Evolutionary conservation across 192 early-diverging fungal genomes (phyloP).

Genomic region (Coemansia sp.): DNA sequence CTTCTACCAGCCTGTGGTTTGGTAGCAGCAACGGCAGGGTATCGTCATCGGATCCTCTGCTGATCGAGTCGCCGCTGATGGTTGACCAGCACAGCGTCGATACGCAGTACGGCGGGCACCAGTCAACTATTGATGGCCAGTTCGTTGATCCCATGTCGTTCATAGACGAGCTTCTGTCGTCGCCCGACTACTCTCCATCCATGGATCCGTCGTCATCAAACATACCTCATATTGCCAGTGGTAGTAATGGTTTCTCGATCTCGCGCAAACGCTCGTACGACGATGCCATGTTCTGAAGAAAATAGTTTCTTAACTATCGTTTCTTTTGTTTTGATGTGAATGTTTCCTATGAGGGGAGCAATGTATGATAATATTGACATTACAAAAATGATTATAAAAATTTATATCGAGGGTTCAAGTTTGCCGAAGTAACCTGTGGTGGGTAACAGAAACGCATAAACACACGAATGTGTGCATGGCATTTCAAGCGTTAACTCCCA

Average conservation of each 20-base stretch:
- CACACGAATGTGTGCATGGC: too few species aligned
- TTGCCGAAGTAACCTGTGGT: too few species aligned
- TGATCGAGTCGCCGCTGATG: slow-evolving; percentile 38
- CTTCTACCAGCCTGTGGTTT: neutral
- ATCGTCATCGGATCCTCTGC: slow-evolving; percentile 19
- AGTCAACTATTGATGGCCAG: slow-evolving; percentile 18
- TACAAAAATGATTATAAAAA: too few species aligned
- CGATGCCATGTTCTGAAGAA: slow-evolving; percentile 32
- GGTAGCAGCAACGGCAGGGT: neutral
- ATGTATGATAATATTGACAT: slow-evolving; percentile 6
- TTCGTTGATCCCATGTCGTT: slow-evolving; percentile 47
- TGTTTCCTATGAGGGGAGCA: slow-evolving; percentile 1
- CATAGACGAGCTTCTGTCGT: slow-evolving; percentile 47
- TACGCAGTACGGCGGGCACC: slow-evolving; percentile 17
- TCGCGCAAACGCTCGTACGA: slow-evolving; percentile 50
- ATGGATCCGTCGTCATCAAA: neutral
- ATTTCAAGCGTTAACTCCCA: too few species aligned
- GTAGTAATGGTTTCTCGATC: neutral
- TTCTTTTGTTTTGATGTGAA: neutral
- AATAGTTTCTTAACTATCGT: slow-evolving; percentile 2
- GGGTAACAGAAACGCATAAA: too few species aligned
- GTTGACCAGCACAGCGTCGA: slow-evolving; percentile 39
- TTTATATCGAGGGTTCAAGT: too few species aligned
- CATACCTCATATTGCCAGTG: neutral
- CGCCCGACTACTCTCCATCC: slow-evolving; percentile 31